Evolutionary conservation across 768 basidiomycete genomes (phyloP), one percentile per base, ranked within the genome.

Genomic region (Chalciporus piperatus): DNA sequence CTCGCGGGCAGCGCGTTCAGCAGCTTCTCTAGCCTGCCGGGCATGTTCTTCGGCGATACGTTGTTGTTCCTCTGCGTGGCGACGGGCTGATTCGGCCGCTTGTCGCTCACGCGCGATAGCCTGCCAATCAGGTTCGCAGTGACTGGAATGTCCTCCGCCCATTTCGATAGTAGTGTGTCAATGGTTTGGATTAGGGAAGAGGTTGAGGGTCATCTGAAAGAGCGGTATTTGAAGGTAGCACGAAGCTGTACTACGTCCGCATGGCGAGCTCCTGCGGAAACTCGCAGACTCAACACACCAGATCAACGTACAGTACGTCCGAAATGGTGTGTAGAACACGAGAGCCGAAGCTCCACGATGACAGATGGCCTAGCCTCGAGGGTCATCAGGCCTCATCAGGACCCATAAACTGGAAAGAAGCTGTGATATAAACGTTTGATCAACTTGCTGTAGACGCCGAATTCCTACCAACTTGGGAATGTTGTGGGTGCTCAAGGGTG

Each of bases 141-240:
- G 59, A 20, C 37, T 59, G 10, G 66, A 67, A n/a, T 62, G 58
- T 10, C 55, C 53, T 17, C 59, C 65, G 12, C 67, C 67, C 65
- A 69, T 69, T 14, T 50, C 41, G 22, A 25, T 10, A 5, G 17
- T 0, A 22, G 14, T 27, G 23, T 41, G 20, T 16, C 27, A 38
- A 23, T 10, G 4, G 33, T 12, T 5, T 33, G 27, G 8, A 10
- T 37, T n/a, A n/a, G 35, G 35, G 35, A n/a, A 37, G 16, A 22
- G 22, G 2, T 4, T 22, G 22, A n/a, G 35, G 35, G 35, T 9
- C 10, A 14, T n/a, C 35, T 12, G 32, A 9, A 27, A 32, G 32
- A 12, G 9, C 4, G 16, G 35, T 37, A 37, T 37, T 37, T 37
- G n/a, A 37, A n/a, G 35, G 16, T 16, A 37, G 35, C n/a, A 37